Evolutionary conservation across 2,329 filamentous ascomycete species (phyloP).

Genomic region (Hymenoscyphus fraxineus): DNA sequence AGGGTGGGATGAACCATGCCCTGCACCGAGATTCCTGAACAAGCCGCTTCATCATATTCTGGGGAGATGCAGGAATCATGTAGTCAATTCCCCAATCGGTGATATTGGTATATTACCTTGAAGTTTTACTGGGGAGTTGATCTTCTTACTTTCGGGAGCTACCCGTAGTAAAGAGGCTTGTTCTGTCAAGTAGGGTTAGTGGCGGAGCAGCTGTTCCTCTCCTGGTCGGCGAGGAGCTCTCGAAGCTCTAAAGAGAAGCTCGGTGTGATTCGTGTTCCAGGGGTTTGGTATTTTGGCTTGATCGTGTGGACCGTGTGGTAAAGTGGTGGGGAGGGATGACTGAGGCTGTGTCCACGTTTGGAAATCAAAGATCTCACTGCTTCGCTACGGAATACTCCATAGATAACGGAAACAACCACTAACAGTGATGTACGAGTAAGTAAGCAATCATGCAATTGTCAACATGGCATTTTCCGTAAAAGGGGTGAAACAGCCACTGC

Average conservation of each 20-base stretch:
- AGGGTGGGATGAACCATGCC: background rate
- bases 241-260: background rate
- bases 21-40: background rate
- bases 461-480: background rate
- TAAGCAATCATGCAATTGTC: background rate
- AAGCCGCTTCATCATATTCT: background rate
- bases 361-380: conserved; percentile 4
- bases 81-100: background rate
- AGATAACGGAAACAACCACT: background rate
- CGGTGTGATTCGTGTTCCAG: background rate
- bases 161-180: background rate
- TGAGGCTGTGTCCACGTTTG: background rate
- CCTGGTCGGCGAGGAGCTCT: background rate
- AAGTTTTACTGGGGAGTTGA: background rate
- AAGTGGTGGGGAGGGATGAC: background rate
- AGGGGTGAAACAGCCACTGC: background rate
- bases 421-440: background rate
- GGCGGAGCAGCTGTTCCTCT: conserved; percentile 3
- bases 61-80: background rate
- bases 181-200: background rate
- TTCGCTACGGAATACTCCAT: background rate
- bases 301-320: background rate
- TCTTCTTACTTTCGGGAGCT: background rate
- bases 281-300: background rate
- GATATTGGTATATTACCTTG: background rate